Evolutionary conservation across 208 protist genomes (phyloP), one percentile per base, ranked within the genome.

Genomic region (Porcisia hertigi): DNA sequence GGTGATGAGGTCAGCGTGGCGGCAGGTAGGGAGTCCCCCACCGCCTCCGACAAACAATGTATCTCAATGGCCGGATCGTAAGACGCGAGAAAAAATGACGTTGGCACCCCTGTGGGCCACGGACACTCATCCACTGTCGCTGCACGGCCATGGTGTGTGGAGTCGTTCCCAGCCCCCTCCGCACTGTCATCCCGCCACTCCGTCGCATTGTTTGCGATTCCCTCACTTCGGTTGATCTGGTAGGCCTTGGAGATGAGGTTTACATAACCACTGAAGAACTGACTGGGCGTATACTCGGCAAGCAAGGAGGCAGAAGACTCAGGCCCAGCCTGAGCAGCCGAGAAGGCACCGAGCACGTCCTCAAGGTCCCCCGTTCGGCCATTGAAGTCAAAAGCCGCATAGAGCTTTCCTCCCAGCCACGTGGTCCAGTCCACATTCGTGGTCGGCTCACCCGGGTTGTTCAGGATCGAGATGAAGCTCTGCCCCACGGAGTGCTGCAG

Each of bases 381-480:
- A 66, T 77, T 85, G 77, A 90, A 88, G 79, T 97, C 91, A 18
- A 93, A 88, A 11, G 85, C 90, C 62, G 87, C 85, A 63, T 86
- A 91, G 1, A 96, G 71, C 69, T 88, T 86, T 7, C 86, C 80
- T 45, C 91, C 88, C 2, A 97, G 59, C 93, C 93, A 95, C 9
- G 78, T 79, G 34, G 84, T 79, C 89, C 88, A 92, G 70, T 86
- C 84, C 16, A 75, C 81, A 49, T 71, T 84, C 3, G 55, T 66
- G 5, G 75, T 84, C 66, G 73, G 43, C 65, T 87, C 75, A 14
- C 67, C 79, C 25, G 94, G 94, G 80, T 97, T 86, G 69, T 94
- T 97, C 47, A 97, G 66, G 71, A 98, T 95, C n/a, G 93, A 96
- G 49, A 92, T 90, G 76, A 97, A 95, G 67, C 92, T 94, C 66